Percentiles rank a stretch among this genome's conserved stretches.
Evolutionary conservation across 805 yeast genomes (phyloP).

Genomic region (Barnettozyma sucrosica): DNA sequence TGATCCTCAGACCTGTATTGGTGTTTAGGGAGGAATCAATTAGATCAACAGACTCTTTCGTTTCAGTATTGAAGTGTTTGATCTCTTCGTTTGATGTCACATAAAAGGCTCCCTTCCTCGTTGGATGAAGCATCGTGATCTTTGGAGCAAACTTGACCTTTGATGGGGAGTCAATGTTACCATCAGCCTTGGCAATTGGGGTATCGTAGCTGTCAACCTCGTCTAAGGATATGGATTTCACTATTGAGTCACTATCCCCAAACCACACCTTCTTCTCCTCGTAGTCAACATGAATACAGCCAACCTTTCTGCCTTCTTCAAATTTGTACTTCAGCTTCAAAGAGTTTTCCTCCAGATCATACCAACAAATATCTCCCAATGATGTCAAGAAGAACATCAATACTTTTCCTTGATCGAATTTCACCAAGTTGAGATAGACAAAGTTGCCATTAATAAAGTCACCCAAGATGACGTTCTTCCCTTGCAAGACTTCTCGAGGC

Average conservation of each 20-base stretch:
- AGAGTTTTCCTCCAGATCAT: slow-evolving; percentile 12
- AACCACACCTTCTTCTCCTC: slow-evolving; percentile 27
- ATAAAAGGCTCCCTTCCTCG: slow-evolving; percentile 26
- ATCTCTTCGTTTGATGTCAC: slow-evolving; percentile 35
- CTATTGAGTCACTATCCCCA: slow-evolving; percentile 13
- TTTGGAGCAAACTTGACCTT: slow-evolving; percentile 20
- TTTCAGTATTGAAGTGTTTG: slow-evolving; percentile 22
- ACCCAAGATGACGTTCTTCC: slow-evolving; percentile 56
- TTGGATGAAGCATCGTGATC: slow-evolving; percentile 22
- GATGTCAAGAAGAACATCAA: slow-evolving; percentile 22
- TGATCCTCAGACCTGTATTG: slow-evolving; percentile 35
- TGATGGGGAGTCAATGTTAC: slow-evolving; percentile 29
- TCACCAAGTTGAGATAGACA: slow-evolving; percentile 29
- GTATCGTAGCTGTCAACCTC: slow-evolving; percentile 24
- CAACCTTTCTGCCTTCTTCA: slow-evolving; percentile 11
- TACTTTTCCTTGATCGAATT: slow-evolving; percentile 15
- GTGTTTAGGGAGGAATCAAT: slow-evolving; percentile 34
- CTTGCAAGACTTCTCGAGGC: slow-evolving; percentile 36
- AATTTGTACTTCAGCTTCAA: slow-evolving; percentile 14
- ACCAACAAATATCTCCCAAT: slow-evolving; percentile 22
- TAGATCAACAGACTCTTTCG: slow-evolving; percentile 17
- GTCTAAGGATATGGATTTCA: slow-evolving; percentile 15
- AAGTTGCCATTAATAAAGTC: slow-evolving; percentile 44
- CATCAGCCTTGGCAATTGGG: slow-evolving; percentile 22
- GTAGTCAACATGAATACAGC: slow-evolving; percentile 18